Base-by-base conservation (phyloP, 2,329 filamentous ascomycete species). In the Aspergillus latus region DNA sequence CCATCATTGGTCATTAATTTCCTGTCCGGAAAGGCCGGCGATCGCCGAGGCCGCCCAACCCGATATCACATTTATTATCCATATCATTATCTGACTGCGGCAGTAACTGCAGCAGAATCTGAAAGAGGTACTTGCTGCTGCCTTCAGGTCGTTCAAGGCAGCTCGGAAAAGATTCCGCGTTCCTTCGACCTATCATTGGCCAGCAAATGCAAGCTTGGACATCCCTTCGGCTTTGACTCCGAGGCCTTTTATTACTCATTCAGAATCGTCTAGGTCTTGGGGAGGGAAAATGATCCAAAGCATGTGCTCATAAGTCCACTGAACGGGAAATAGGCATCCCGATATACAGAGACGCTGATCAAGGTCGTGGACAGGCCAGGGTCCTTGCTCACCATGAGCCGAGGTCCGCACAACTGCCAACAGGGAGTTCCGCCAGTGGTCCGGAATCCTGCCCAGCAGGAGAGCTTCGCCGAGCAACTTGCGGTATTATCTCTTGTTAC, bases 1-100 rank as follows among this genome's bases (percentile, higher is more conserved):
- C 37, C 39, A 36, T 28, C 49, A 59, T 56, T 60, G 51, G 54
- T 49, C 54, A 59, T 56, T 39, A 42, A 21, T 44, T 44, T 32
- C 1, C 13, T 37, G 30, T 40, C 42, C 32, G 26, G 29, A 54
- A 39, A 29, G 9, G 44, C 8, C 13, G 5, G 16, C 28, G 44
- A 16, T 37, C 7, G 26, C 32, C 5, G 8, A 9, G 21, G 4
- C 47, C 29, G 37, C 3, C 2, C 26, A 6, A 8, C 10, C 9
- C 1, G 16, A 32, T 37, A 36, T 21, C 21, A 21, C 21, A 45
- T 10, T n/a, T 34, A 9, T 10, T 21, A 46, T 13, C 26, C 21
- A 21, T 21, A 21, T 21, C 21, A 21, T 21, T 21, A 21, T 21
- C 21, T 21, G 21, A 21, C 21, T 21, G 21, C 21, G 21, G 26